Evolutionary conservation across 148 eudicot genomes (phyloP).

Genomic region (Amaranthus hypochondriacus): DNA sequence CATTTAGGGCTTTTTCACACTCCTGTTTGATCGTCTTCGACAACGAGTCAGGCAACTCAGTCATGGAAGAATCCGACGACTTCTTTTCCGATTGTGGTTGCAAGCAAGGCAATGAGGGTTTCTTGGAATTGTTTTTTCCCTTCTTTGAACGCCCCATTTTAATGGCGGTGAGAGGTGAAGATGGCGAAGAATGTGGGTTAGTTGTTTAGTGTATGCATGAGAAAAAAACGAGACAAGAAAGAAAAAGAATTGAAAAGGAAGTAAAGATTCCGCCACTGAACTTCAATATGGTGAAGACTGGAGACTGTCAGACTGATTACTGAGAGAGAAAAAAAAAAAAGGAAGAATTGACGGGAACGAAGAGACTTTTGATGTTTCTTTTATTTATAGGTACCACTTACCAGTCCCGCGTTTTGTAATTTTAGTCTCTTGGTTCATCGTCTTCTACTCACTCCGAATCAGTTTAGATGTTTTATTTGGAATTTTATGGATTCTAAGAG

Average conservation of each 20-base stretch:
- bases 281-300: too few species aligned
- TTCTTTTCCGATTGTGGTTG: slow-evolving; percentile 6
- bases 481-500: too few species aligned
- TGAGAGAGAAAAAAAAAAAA: too few species aligned
- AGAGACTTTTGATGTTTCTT: too few species aligned
- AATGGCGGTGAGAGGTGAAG: too few species aligned
- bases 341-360: too few species aligned
- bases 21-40: slow-evolving; percentile 42
- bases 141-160: slow-evolving; percentile 6
- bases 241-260: background rate
- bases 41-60: background rate
- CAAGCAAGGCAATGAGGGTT: slow-evolving; percentile 16
- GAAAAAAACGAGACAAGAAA: background rate
- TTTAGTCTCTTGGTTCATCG: too few species aligned
- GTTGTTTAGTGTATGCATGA: background rate
- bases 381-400: too few species aligned
- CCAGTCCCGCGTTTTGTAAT: too few species aligned
- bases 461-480: too few species aligned
- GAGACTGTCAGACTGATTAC: too few species aligned
- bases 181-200: background rate
- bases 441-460: too few species aligned
- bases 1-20: slow-evolving; percentile 59
- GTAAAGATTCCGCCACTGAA: background rate
- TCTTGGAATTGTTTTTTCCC: background rate
- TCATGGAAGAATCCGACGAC: background rate